Evolutionary conservation across 495 filamentous ascomycete genomes (phyloP), one percentile per base, ranked within the genome.

Genomic region (Neurospora sp.): DNA sequence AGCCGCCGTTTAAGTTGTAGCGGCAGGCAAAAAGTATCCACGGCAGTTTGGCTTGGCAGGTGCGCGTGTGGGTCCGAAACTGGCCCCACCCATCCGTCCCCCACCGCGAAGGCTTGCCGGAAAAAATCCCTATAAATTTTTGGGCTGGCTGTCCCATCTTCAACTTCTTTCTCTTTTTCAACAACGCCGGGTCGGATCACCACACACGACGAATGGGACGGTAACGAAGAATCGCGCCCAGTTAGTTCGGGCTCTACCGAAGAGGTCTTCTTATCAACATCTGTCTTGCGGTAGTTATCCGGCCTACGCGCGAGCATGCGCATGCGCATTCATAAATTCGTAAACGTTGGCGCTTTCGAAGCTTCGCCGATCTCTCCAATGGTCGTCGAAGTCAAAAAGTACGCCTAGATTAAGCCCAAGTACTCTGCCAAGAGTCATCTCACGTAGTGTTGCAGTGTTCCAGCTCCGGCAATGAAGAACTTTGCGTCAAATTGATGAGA

Each of bases 401-500:
- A 65, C 85, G 89, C 90, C 90, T 85, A 91, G 81, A 91, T 72
- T 75, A 80, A 91, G 72, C 83, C 83, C 78, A 85, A 87, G 83
- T 83, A 86, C 86, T 87, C 88, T 90, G 88, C 88, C 89, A 89
- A 90, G 86, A 88, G 86, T 87, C 86, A 88, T 91, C 90, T 91
- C 89, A 88, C 77, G 87, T 90, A 89, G 90, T 92, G 90, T 92
- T 92, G 88, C 90, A 91, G 85, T 82, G 81, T 89, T 84, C 78
- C 78, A 90, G 89, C 87, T 80, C 78, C 77, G 82, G 89, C 89
- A 65, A 87, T 89, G 89, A 90, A 79, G 82, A 83, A 86, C 83
- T 85, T 87, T 91, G 90, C 89, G 90, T 92, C 90, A 89, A 90
- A 87, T 87, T 75, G 82, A 81, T 86, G 89, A 91, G 90, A 91